phyloP scores from a whole-genome alignment of 2,329 filamentous ascomycete genomes.

The Podosphaera fusca region DNA sequence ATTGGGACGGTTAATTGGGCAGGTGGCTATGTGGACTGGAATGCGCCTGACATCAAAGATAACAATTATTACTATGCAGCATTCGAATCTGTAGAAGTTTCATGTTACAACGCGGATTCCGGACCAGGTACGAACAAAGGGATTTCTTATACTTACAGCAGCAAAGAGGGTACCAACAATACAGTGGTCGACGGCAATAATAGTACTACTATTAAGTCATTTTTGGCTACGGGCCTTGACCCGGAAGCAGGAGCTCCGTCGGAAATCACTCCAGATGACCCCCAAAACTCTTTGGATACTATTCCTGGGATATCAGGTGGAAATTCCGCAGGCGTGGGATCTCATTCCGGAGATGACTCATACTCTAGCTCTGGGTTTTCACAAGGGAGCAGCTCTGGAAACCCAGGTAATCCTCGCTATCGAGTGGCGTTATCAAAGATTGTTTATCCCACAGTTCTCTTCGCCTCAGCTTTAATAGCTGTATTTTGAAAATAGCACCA shows the following conservation, averaged over 20 bases:
- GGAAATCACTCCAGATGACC: conserved; percentile 12
- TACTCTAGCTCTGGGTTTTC: no score
- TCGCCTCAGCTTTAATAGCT: no score
- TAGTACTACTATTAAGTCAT: conserved; percentile 51
- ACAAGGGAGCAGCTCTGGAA: no score
- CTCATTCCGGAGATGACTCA: background rate
- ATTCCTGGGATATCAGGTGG: conserved; percentile 30
- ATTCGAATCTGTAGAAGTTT: conserved; percentile 52
- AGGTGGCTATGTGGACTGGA: conserved; percentile 2
- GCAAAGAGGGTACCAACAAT: conserved; percentile 42
- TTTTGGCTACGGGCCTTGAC: conserved; percentile 61
- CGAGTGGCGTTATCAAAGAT: no score
- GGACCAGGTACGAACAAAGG: conserved; percentile 44
- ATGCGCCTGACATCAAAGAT: conserved; percentile 46
- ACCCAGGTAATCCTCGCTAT: no score
- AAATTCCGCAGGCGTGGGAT: conserved; percentile 20
- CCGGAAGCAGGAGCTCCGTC: conserved; percentile 28
- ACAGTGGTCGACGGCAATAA: conserved; percentile 57
- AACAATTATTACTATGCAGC: conserved; percentile 77
- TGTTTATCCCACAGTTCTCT: no score
- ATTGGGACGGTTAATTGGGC: conserved; percentile 79
- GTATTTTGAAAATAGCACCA: no score
- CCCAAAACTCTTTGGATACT: conserved; percentile 18
- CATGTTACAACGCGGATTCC: conserved; percentile 51
- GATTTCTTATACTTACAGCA: conserved; percentile 54